Evolutionary conservation across 73 alveolate species (phyloP).

Genomic region (Blepharisma stoltei): DNA sequence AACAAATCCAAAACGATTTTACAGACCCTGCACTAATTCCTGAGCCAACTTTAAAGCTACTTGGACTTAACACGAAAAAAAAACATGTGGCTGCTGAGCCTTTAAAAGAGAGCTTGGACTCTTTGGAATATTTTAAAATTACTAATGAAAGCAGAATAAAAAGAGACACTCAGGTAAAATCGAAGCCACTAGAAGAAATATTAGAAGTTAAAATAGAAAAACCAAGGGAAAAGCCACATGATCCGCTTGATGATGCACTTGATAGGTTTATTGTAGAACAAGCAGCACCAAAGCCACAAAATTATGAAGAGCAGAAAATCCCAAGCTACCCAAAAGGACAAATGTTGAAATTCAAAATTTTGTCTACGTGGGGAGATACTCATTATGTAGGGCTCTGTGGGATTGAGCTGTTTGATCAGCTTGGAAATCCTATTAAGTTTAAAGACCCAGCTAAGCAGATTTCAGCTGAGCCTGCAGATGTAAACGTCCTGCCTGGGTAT

Average conservation of each 20-base stretch:
- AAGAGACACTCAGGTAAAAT: slow-evolving; percentile 28
- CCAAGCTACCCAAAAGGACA: slow-evolving; percentile 71
- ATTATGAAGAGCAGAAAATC: slow-evolving; percentile 41
- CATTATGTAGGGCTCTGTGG: slow-evolving; percentile 82
- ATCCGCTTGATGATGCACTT: not conserved
- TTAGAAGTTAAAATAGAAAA: not conserved
- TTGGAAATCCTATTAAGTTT: slow-evolving; percentile 57
- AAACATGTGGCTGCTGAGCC: slow-evolving; percentile 30
- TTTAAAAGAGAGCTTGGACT: slow-evolving; percentile 58
- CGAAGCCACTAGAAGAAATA: slow-evolving; percentile 22
- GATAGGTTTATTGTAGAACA: slow-evolving; percentile 15
- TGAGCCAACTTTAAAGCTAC: slow-evolving; percentile 20
- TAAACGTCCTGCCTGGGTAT: slow-evolving; percentile 79
- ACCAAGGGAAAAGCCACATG: not conserved
- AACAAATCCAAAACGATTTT: slow-evolving; percentile 1
- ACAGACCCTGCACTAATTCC: slow-evolving; percentile 23
- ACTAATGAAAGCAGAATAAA: slow-evolving; percentile 76
- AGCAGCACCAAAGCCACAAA: not conserved
- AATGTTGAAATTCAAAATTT: slow-evolving; percentile 46
- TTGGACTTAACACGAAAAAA: slow-evolving; percentile 29
- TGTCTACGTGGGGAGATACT: slow-evolving; percentile 86
- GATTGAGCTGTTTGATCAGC: slow-evolving; percentile 66
- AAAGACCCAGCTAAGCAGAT: slow-evolving; percentile 41
- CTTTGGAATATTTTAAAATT: slow-evolving; percentile 70
- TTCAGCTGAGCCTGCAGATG: slow-evolving; percentile 82